These are phyloP conservation scores for Mycena pura DNA, from an alignment of 768 basidiomycete species.

Conservation along the genomic window DNA sequence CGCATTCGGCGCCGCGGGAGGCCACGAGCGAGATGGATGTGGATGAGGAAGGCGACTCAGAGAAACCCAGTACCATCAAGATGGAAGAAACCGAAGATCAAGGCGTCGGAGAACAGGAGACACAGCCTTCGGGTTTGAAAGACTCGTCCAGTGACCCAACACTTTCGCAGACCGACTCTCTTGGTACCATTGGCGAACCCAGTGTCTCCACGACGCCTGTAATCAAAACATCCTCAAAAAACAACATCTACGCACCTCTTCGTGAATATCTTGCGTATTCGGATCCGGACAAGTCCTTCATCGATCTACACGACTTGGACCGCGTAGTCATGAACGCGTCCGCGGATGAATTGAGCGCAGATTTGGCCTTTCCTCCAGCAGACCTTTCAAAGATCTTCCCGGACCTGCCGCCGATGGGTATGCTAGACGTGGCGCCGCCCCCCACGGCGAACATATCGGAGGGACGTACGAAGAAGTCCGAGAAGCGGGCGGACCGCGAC, in stretches of 20 bases:
- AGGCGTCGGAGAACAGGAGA: slow-evolving; percentile 6
- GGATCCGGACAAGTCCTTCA: slow-evolving; percentile 58
- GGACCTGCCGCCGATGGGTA: slow-evolving; percentile 70
- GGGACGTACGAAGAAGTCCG: slow-evolving; percentile 60
- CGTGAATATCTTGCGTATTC: slow-evolving; percentile 70
- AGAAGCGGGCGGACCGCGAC: slow-evolving; percentile 67
- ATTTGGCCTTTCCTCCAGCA: slow-evolving; percentile 40
- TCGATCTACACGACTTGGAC: slow-evolving; percentile 51
- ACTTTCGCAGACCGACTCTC: slow-evolving; percentile 50
- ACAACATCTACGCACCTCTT: slow-evolving; percentile 58
- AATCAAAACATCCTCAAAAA: slow-evolving; percentile 49
- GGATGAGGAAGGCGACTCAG: slow-evolving; percentile 26
- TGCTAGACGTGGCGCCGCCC: slow-evolving; percentile 56
- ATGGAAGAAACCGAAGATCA: slow-evolving; percentile 22
- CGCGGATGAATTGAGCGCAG: slow-evolving; percentile 34
- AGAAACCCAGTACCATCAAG: slow-evolving; percentile 28
- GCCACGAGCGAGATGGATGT: slow-evolving; percentile 35
- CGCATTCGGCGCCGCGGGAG: slow-evolving; percentile 40
- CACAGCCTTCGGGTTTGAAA: slow-evolving; percentile 51
- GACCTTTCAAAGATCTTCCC: slow-evolving; percentile 82
- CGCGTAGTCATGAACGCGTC: slow-evolving; percentile 32
- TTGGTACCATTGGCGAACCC: slow-evolving; percentile 43
- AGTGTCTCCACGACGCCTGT: slow-evolving; percentile 27
- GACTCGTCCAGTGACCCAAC: slow-evolving; percentile 62
- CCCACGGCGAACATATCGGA: slow-evolving; percentile 35